A percentile compares a stretch with the other conserved stretches of the same genome.
Conservation (phyloP, 2,329 filamentous ascomycete species). For the Fusarium mangiferae region DNA sequence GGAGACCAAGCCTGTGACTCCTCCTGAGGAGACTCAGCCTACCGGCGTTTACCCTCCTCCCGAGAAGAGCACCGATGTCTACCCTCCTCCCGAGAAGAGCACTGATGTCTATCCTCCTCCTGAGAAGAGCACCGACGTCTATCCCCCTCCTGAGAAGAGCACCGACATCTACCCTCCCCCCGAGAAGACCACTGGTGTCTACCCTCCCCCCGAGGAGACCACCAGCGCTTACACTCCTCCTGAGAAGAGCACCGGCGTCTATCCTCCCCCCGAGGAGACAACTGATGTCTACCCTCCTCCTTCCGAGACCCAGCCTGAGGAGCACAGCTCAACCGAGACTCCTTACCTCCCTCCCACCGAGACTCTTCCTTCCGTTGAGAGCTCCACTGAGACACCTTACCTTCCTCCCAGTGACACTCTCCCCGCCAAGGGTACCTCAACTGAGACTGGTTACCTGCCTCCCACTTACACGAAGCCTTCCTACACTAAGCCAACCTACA, state of each 20-base stretch:
- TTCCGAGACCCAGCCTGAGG: neutral
- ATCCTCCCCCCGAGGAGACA: neutral
- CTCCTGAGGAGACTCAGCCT: constrained; percentile 3
- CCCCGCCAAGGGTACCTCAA: neutral
- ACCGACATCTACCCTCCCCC: neutral
- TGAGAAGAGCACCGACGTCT: neutral
- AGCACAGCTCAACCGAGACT: neutral
- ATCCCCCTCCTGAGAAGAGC: neutral
- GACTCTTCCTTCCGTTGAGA: neutral
- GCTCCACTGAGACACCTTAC: neutral
- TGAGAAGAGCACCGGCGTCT: neutral
- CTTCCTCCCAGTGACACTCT: neutral
- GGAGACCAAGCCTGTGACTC: constrained; percentile 18
- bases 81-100: neutral
- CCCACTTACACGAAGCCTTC: constrained; percentile 11
- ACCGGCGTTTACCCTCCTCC: neutral
- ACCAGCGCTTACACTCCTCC: neutral
- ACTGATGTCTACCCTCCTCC: constrained; percentile 2
- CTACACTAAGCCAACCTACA: constrained; percentile 2
- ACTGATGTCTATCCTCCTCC: neutral
- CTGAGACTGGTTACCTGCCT: neutral
- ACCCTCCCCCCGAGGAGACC: neutral
- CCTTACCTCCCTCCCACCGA: neutral
- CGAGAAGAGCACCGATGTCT: neutral
- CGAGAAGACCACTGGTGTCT: neutral